Evolutionary conservation across 257 asterid species (phyloP).

Genomic region (Avicennia marina): DNA sequence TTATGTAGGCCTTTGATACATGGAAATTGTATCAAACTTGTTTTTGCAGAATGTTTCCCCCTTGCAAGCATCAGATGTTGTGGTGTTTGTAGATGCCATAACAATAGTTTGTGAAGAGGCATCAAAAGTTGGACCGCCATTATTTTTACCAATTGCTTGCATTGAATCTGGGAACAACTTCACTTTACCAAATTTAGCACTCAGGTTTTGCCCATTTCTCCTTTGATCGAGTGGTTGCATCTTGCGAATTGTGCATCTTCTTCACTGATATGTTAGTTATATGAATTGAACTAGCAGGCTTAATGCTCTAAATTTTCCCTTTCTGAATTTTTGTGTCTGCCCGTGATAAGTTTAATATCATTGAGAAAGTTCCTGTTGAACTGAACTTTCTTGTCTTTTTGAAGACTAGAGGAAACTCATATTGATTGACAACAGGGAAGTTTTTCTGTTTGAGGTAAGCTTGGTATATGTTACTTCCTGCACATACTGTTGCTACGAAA

Average conservation of each 20-base stretch:
- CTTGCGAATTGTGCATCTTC: conserved; percentile 12
- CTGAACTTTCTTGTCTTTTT: conserved; percentile 9
- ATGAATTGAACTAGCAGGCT: conserved; percentile 14
- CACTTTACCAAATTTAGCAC: conserved; percentile 79
- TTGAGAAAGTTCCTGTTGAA: conserved; percentile 9
- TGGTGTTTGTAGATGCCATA: conserved; percentile 80
- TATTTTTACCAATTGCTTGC: conserved; percentile 73
- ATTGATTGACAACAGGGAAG: not conserved
- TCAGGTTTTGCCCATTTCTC: conserved; percentile 52
- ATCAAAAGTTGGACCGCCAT: conserved; percentile 76
- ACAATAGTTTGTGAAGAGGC: conserved; percentile 88
- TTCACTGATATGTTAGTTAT: conserved; percentile 4
- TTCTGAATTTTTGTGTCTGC: not conserved
- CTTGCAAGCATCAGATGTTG: conserved; percentile 61
- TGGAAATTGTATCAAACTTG: conserved; percentile 20
- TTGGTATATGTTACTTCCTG: not conserved
- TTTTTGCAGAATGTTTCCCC: conserved; percentile 87
- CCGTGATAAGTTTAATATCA: not conserved
- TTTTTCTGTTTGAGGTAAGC: conserved; percentile 8
- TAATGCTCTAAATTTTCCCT: not conserved
- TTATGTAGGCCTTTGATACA: conserved; percentile 2
- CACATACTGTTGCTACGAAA: too few relatives aligned
- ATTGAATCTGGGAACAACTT: conserved; percentile 81
- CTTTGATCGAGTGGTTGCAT: conserved; percentile 10
- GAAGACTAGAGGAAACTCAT: conserved; percentile 10